These are phyloP conservation scores for Amauroascus verrucosus DNA, from an alignment of 2,329 filamentous ascomycete genomes.

Conservation along the genomic window DNA sequence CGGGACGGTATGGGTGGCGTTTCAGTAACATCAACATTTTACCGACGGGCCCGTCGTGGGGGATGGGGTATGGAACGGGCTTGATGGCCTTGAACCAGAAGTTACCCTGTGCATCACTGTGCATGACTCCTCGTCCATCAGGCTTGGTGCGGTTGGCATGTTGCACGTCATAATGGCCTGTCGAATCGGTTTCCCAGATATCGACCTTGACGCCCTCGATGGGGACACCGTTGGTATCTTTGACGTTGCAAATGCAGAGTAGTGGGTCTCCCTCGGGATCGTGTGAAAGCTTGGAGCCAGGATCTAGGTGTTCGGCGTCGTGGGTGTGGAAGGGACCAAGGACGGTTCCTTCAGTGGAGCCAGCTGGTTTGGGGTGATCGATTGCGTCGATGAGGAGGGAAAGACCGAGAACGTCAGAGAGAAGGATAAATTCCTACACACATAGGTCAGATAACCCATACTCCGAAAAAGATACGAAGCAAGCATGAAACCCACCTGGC, in stretches of 20 bases:
- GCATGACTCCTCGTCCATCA: constrained; percentile 62
- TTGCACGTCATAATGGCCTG: constrained; percentile 76
- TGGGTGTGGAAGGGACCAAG: constrained; percentile 77
- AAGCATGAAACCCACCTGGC: constrained; percentile 47
- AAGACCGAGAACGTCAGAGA: constrained; percentile 68
- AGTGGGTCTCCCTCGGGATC: constrained; percentile 60
- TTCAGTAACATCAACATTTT: constrained; percentile 54
- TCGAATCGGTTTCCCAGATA: constrained; percentile 75
- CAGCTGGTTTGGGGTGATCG: constrained; percentile 66
- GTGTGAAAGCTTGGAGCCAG: constrained; percentile 55
- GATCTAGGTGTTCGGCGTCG: constrained; percentile 49
- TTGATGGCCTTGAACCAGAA: constrained; percentile 83
- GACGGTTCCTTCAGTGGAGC: constrained; percentile 65
- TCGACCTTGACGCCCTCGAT: constrained; percentile 61
- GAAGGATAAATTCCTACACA: constrained; percentile 65
- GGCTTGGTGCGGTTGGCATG: constrained; percentile 53
- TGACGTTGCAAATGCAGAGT: constrained; percentile 62
- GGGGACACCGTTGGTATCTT: constrained; percentile 53
- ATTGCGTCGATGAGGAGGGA: constrained; percentile 72
- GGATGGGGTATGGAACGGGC: constrained; percentile 77
- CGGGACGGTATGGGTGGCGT: constrained; percentile 68
- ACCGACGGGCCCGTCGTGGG: constrained; percentile 73
- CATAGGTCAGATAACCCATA: neutral
- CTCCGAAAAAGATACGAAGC: neutral
- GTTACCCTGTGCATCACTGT: constrained; percentile 56